phyloP scores from a whole-genome alignment of 805 yeast genomes.

The Ogataea dorogensis region DNA sequence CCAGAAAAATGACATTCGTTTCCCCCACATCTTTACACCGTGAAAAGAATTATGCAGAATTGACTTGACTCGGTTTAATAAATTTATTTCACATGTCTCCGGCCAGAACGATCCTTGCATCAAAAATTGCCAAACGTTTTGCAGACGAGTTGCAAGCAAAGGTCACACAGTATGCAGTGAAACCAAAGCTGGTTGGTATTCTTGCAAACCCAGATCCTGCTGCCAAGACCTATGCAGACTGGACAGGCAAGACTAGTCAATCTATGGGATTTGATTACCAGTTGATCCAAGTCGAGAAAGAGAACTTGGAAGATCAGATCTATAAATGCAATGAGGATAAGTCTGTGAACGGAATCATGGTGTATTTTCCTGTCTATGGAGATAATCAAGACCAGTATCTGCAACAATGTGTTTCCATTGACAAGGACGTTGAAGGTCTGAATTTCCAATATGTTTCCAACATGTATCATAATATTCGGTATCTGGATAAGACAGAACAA shows the following conservation, averaged over 20 bases:
- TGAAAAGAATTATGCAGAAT: conserved; percentile 1
- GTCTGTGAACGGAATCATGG: conserved; percentile 86
- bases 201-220: conserved; percentile 94
- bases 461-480: conserved; percentile 90
- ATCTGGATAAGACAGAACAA: conserved; percentile 60
- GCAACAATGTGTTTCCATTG: conserved; percentile 88
- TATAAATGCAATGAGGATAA: conserved; percentile 79
- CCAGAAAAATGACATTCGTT: neutral
- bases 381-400: conserved; percentile 92
- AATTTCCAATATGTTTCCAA: conserved; percentile 89
- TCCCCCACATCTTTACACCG: conserved; percentile 8
- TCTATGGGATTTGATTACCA: conserved; percentile 85
- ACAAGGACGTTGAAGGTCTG: conserved; percentile 95
- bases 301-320: conserved; percentile 79
- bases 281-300: conserved; percentile 67
- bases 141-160: conserved; percentile 65
- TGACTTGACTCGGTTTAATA: conserved; percentile 7
- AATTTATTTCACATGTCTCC: conserved; percentile 35
- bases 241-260: conserved; percentile 91
- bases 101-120: conserved; percentile 83
- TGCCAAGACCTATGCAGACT: conserved; percentile 89
- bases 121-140: conserved; percentile 80
- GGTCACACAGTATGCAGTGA: conserved; percentile 47
- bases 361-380: conserved; percentile 96
- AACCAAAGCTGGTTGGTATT: conserved; percentile 85